A percentile compares a stretch with the other conserved stretches of the same genome.
Conservation (phyloP, 371 early-diverging fungal species). For the Furculomyces boomerangus region DNA sequence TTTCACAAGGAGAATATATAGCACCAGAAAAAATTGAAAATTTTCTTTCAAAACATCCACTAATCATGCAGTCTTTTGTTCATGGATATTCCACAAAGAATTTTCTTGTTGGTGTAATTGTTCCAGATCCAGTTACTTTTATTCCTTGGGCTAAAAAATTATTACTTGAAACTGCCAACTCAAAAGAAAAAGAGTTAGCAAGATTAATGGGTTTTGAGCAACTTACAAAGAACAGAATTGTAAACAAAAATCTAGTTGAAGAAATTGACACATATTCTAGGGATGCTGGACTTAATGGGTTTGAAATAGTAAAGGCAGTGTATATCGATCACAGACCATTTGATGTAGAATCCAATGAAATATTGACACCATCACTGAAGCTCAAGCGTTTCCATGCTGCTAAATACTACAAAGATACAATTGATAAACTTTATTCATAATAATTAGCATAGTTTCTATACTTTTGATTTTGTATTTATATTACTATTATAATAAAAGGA, state of each 20-base stretch:
- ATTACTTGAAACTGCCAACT: not conserved
- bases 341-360: constrained; percentile 57
- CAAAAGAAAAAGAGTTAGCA: not conserved
- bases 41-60: constrained; percentile 43
- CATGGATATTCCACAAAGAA: constrained; percentile 71
- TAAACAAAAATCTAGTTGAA: not conserved
- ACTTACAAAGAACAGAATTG: not conserved
- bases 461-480: too few relatives aligned
- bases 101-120: constrained; percentile 63
- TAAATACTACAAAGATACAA: constrained; percentile 35
- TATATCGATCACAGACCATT: constrained; percentile 53
- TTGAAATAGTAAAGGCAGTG: constrained; percentile 63
- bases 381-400: constrained; percentile 53
- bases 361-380: constrained; percentile 66
- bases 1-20: constrained; percentile 94
- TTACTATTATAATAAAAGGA: too few relatives aligned
- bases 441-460: not conserved
- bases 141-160: constrained; percentile 18
- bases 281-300: constrained; percentile 8
- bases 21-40: constrained; percentile 95
- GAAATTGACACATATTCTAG: not conserved
- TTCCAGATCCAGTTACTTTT: constrained; percentile 40
- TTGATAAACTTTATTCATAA: constrained; percentile 16
- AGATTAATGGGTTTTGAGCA: constrained; percentile 5
- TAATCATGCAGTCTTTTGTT: constrained; percentile 61